These are phyloP conservation scores for Tubosaeta sp. DNA, from an alignment of 768 basidiomycete species.

Conservation along the genomic window DNA sequence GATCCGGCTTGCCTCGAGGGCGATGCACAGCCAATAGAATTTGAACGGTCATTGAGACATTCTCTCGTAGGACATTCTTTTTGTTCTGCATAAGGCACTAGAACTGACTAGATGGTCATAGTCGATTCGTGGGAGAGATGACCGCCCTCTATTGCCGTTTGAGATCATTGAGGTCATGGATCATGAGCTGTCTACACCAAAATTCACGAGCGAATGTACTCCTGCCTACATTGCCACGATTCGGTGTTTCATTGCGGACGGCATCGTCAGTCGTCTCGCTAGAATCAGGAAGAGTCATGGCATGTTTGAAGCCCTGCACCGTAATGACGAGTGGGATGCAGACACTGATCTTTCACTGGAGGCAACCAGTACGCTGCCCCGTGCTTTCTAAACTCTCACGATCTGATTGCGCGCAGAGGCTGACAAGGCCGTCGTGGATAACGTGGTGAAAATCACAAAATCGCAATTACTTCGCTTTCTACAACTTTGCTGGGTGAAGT, in stretches of 20 bases:
- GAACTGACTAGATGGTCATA: conserved; percentile 26
- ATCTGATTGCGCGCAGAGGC: conserved; percentile 40
- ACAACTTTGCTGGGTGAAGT: conserved; percentile 85
- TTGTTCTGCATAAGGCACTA: not conserved
- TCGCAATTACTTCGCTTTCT: conserved; percentile 76
- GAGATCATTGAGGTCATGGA: conserved; percentile 77
- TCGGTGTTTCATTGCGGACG: conserved; percentile 63
- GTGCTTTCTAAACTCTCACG: not conserved
- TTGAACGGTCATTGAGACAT: conserved; percentile 82
- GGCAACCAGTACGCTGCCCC: conserved; percentile 53
- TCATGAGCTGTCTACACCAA: conserved; percentile 49
- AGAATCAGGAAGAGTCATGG: conserved; percentile 64
- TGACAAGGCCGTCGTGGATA: conserved; percentile 76
- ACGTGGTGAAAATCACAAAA: conserved; percentile 85
- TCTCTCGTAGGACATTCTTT: conserved; percentile 50
- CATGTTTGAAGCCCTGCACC: conserved; percentile 79
- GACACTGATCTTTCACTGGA: conserved; percentile 74
- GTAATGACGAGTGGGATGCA: conserved; percentile 71
- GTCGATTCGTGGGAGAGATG: conserved; percentile 59
- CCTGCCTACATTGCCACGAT: conserved; percentile 65
- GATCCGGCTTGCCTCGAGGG: conserved; percentile 97
- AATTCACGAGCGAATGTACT: conserved; percentile 69
- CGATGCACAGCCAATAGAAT: conserved; percentile 90
- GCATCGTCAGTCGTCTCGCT: conserved; percentile 64
- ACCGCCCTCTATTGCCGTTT: conserved; percentile 74